These are phyloP conservation scores for Annulohypoxylon moriforme DNA, from an alignment of 495 filamentous ascomycete species.

Conservation along the genomic window DNA sequence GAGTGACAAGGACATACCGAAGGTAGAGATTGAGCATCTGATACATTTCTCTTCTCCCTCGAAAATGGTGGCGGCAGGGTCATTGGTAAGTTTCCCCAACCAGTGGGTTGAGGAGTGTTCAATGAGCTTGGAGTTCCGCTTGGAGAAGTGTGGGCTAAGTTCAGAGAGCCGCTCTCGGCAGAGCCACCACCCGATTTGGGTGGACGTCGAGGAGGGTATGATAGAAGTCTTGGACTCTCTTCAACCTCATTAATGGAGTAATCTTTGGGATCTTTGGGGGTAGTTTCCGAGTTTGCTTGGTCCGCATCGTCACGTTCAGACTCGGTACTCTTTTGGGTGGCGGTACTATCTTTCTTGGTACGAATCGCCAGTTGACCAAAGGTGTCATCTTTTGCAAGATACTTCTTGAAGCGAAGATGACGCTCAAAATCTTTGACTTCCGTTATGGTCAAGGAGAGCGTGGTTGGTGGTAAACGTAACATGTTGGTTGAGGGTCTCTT, in stretches of 20 bases:
- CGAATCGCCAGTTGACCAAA: constrained; percentile 37
- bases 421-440: constrained; percentile 64
- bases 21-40: constrained; percentile 63
- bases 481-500: constrained; percentile 50
- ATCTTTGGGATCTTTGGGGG: constrained; percentile 18
- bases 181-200: constrained; percentile 22
- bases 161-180: constrained; percentile 24
- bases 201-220: constrained; percentile 27
- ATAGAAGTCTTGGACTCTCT: constrained; percentile 32
- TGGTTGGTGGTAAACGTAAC: constrained; percentile 66
- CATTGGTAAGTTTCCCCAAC: constrained; percentile 45
- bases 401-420: constrained; percentile 54
- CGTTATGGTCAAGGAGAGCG: constrained; percentile 62
- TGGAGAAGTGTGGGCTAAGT: constrained; percentile 29
- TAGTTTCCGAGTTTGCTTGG: constrained; percentile 6
- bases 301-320: constrained; percentile 23
- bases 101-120: constrained; percentile 5
- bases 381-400: constrained; percentile 46
- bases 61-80: constrained; percentile 57
- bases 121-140: constrained; percentile 29
- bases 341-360: constrained; percentile 7
- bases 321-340: constrained; percentile 18
- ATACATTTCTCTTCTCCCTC: constrained; percentile 59
- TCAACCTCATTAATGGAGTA: background rate
- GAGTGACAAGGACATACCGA: constrained; percentile 39